Evolutionary conservation across 371 early-diverging fungal species (phyloP), one percentile per base, ranked within the genome.

Genomic region (Lichtheimia ornata): DNA sequence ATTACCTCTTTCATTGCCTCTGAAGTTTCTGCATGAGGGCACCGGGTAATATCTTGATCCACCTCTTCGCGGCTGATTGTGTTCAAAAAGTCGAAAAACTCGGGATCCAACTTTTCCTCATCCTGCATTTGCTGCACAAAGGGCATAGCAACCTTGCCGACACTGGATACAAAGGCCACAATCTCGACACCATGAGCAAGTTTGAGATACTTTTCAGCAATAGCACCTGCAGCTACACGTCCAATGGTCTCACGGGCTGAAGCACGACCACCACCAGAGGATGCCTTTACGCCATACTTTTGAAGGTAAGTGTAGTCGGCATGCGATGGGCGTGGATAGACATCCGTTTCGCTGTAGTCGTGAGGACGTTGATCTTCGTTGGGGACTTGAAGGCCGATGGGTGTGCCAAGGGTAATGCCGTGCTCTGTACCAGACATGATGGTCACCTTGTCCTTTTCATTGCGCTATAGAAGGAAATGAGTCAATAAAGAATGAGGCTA

Each of bases 181-280:
- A 97, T 88, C 71, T 98, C 97, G 3, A 96, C 89, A 40, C 91
- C 91, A 62, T 89, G 85, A 0, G 86, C 91, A 20, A 83, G 70
- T 50, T 79, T 79, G 57, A 98, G 77, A 69, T 92, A 97, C 71
- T 96, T 95, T 79, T 98, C 97, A 13, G 98, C 98, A 56, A 98
- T 89, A 20, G 95, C 95, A 50, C 96, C 94, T 7, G 95, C 96
- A 12, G 98, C 97, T 5, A 98, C 98, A 56, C 98, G 89, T 15
- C 94, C 97, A 66, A 98, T 95, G 7, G 98, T 97, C 73, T 98
- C 98, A 51, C 98, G 89, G 14, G 98, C 98, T 64, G 92, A 92
- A 13, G 95, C 88, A 51, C 98, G 82, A 45, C 98, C 98, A 43
- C 98, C 98, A 55, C 98, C 98, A 24, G 89, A 88, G 4, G 91